Base-by-base conservation (phyloP, 2,329 filamentous ascomycete species). In the Fusarium illudens region DNA sequence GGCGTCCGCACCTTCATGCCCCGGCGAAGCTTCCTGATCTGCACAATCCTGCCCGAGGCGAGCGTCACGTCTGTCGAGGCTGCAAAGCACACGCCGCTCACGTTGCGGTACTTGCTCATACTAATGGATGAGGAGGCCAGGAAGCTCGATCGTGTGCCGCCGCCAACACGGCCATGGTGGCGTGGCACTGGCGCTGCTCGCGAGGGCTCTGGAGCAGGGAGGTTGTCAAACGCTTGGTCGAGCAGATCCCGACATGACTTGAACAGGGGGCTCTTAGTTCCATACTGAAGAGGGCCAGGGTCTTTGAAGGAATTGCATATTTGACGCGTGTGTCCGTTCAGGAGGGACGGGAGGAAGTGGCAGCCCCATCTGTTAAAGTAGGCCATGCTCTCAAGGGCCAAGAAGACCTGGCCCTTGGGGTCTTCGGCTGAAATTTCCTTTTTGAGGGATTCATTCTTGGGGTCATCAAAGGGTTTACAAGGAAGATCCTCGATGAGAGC, bases 291-390 rank as follows among this genome's bases (percentile, higher is more conserved):
- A 4, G 87, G 85, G 0, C 87, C 87, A 0, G 83, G 78, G 62
- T 90, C 88, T 71, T 89, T 88, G 82, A 89, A 89, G 0, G 84
- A 85, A 72, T 88, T 89, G 78, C 87, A 88, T 10, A 84, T 76
- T 74, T 90, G 88, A 22, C 82, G 80, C 1, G 80, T 78, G 67
- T 90, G 86, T 0, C 87, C 87, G 62, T 84, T 82, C 25, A 84
- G 83, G 2, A 89, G 78, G 7, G 84, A 86, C 0, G 83, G 84
- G 6, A 90, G 81, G 72, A 86, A 90, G 73, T 89, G 87, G 6
- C 73, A 71, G 8, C 87, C 87, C 88, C 87, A 90, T 73, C 76
- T 80, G 3, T 34, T 4, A 67, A 83, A 87, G 68, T 82, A 82
- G 0, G 71, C 61, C 0, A 58, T 17, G 0, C 68, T 71, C 3